Evolutionary conservation across 139 green algal species (phyloP).

Genomic region (Chlorella sp.): DNA sequence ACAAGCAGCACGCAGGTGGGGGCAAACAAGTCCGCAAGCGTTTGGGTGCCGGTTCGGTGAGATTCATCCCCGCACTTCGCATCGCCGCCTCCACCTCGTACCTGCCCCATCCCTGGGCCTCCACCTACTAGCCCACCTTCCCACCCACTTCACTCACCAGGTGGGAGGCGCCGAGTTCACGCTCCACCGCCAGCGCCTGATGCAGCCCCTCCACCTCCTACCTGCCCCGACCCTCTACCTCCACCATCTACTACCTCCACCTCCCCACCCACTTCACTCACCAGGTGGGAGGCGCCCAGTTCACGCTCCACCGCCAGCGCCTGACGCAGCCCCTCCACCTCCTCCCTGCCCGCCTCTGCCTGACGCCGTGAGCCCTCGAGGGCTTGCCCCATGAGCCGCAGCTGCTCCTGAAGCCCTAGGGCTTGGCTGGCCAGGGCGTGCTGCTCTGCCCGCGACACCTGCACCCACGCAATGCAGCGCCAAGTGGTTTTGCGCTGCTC

Average conservation of each 20-base stretch:
- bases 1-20: background rate
- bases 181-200: background rate
- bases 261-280: background rate
- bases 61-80: background rate
- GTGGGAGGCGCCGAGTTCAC: too few species aligned
- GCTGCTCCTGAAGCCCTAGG: background rate
- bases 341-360: background rate
- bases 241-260: background rate
- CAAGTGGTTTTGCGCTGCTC: background rate
- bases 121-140: background rate
- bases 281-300: background rate
- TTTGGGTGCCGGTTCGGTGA: too few species aligned
- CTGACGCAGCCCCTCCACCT: background rate
- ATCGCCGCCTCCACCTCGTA: background rate
- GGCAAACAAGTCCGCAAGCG: background rate
- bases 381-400: background rate
- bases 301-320: background rate
- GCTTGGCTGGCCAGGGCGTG: background rate
- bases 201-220: background rate
- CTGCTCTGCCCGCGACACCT: background rate
- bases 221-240: background rate
- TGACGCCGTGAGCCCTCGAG: background rate
- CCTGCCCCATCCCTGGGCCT: background rate
- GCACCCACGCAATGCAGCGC: background rate
- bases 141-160: too few species aligned